Conservation (phyloP, 176 grass and related monocot genomes). For the Musa schizocarpa region DNA sequence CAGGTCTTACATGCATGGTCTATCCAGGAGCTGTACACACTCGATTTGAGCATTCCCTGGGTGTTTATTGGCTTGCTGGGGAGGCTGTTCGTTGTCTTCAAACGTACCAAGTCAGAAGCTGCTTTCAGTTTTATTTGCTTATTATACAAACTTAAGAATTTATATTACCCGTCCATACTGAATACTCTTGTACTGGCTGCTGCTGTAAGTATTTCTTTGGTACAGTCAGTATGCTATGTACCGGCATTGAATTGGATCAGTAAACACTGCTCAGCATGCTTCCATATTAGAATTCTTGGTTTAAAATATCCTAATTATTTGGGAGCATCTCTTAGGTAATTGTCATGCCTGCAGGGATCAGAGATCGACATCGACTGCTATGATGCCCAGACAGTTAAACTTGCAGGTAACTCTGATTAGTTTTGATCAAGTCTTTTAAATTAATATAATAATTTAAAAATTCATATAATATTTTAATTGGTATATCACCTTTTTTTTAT, state of each 20-base stretch:
- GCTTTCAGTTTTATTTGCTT: slow-evolving; percentile 13
- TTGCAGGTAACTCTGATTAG: slow-evolving; percentile 43
- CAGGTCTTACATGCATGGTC: slow-evolving; percentile 84
- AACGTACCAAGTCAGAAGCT: slow-evolving; percentile 47
- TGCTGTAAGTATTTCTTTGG: too few species aligned
- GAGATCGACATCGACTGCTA: slow-evolving; percentile 65
- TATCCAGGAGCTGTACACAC: slow-evolving; percentile 88
- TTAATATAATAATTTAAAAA: neutral
- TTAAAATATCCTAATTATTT: neutral
- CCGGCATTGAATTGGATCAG: too few species aligned
- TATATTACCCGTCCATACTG: neutral
- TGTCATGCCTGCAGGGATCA: slow-evolving; percentile 37
- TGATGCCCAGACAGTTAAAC: slow-evolving; percentile 76
- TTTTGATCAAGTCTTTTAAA: slow-evolving; percentile 2
- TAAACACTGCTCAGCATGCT: neutral
- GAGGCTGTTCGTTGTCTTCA: slow-evolving; percentile 49
- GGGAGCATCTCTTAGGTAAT: slow-evolving; percentile 1
- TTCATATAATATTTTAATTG: neutral
- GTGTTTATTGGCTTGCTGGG: slow-evolving; percentile 68
- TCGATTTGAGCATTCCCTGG: slow-evolving; percentile 88
- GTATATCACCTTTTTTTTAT: neutral
- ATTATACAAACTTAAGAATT: slow-evolving; percentile 2
- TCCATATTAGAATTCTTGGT: neutral
- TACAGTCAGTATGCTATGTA: too few species aligned
- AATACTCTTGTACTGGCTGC: neutral